These are phyloP conservation scores for Populus hybrid DNA, from an alignment of 441 rosid species.

Conservation along the genomic window DNA sequence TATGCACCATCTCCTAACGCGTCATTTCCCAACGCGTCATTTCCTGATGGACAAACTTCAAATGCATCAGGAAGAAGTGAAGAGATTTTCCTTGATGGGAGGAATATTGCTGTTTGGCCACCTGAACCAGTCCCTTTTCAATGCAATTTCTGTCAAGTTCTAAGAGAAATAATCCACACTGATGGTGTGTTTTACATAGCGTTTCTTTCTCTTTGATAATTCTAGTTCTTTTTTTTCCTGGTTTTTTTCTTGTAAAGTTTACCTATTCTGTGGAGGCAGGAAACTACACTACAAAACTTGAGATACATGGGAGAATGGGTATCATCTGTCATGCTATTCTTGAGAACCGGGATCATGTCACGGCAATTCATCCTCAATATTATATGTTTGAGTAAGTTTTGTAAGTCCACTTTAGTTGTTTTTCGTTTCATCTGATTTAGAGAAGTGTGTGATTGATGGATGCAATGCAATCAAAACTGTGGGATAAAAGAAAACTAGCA, in stretches of 20 bases:
- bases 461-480: background rate
- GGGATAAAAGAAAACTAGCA: background rate
- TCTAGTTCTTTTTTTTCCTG: background rate
- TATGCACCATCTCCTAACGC: background rate
- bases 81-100: slow-evolving; percentile 13
- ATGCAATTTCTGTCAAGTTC: slow-evolving; percentile 57
- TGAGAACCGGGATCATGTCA: slow-evolving; percentile 14
- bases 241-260: background rate
- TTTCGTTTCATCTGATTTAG: background rate
- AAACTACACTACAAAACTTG: slow-evolving; percentile 31
- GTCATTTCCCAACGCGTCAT: background rate
- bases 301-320: slow-evolving; percentile 63
- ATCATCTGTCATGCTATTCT: slow-evolving; percentile 56
- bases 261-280: slow-evolving; percentile 28
- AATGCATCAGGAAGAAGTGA: background rate
- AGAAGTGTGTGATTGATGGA: background rate
- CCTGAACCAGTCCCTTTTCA: slow-evolving; percentile 12
- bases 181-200: slow-evolving; percentile 36
- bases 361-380: background rate
- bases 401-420: background rate
- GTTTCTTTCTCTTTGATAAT: background rate
- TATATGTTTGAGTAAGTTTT: slow-evolving; percentile 46
- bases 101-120: slow-evolving; percentile 29
- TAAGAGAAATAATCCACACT: slow-evolving; percentile 53
- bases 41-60: background rate